Base-by-base conservation (phyloP, 129 eudicot species). In the Artemisia annua region DNA sequence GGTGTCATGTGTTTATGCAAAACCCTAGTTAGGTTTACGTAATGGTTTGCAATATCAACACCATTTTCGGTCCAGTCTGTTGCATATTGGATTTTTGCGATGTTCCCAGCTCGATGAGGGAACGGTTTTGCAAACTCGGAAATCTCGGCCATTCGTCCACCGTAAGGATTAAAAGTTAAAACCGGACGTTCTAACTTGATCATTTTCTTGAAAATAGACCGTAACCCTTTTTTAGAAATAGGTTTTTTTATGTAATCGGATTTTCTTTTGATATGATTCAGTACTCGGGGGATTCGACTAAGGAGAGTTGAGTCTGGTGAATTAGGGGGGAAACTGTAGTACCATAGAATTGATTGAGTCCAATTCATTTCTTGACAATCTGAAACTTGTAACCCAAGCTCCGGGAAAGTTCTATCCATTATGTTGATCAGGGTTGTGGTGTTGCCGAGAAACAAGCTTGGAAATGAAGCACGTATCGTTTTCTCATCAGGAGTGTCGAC, bases 71-170 rank as follows among this genome's bases (percentile, higher is more conserved):
- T 71, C 86, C 88, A 86, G 5, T 55, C 59, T 54, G 59, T 66
- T 22, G 57, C 63, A 17, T 86, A 58, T 18, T 69, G 83, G 9
- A 86, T 74, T 54, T 65, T 50, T 43, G 73, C 87, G 7, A 84
- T n/a, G 58, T 83, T 88, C 11, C 91, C 88, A 0, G 66, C 80
- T 48, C 95, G 70, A 70, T 88, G 91, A 0, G 90, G 88, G 43
- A 80, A 88, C 0, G 96, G 82, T 18, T 52, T 81, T 1, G 79
- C 80, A 3, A 78, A 72, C 39, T 82, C 88, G 1, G 78, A 26
- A 53, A 88, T 81, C 59, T 80, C 80, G 3, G 59, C 67, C 91
- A 88, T 88, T 22, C 75, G 76, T 53, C 91, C 91, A 20, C 91
- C 96, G 0, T 69, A 81, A n/a, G 96, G 87, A 14, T 61, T 72